These are phyloP conservation scores for Curvularia lunata DNA, from an alignment of 2,329 filamentous ascomycete genomes.

Conservation along the genomic window DNA sequence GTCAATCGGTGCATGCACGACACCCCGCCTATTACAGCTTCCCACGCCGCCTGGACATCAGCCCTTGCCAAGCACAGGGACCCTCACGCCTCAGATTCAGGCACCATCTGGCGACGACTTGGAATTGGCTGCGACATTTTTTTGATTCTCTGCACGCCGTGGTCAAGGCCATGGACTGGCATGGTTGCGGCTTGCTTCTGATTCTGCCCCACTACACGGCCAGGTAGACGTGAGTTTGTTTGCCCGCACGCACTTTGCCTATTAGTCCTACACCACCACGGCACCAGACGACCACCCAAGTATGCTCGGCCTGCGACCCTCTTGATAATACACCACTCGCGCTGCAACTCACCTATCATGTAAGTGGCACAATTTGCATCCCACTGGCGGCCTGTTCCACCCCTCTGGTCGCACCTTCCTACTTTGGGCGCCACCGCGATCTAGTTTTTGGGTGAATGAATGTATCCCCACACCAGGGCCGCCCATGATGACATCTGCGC, in stretches of 20 bases:
- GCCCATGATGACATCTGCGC: not conserved
- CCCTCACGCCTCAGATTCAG: constrained; percentile 4
- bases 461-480: constrained; percentile 1
- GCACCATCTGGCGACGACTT: not conserved
- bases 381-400: constrained; percentile 3
- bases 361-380: constrained; percentile 3
- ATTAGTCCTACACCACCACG: not conserved
- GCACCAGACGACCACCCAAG: not conserved
- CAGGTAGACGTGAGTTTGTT: constrained; percentile 20
- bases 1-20: constrained; percentile 29
- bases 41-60: constrained; percentile 8
- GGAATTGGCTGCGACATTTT: constrained; percentile 1
- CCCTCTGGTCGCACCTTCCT: constrained; percentile 9
- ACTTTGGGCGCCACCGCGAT: constrained; percentile 4
- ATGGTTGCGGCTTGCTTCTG: constrained; percentile 7
- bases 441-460: constrained; percentile 11
- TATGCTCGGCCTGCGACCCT: constrained; percentile 4
- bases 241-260: not conserved
- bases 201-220: constrained; percentile 19
- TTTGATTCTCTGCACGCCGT: not conserved
- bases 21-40: constrained; percentile 26
- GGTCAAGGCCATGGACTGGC: constrained; percentile 24
- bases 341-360: constrained; percentile 1
- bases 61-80: constrained; percentile 13
- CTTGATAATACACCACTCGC: not conserved